Evolutionary conservation across 768 basidiomycete species (phyloP).

Genomic region (Tricholoma bakamatsutake): DNA sequence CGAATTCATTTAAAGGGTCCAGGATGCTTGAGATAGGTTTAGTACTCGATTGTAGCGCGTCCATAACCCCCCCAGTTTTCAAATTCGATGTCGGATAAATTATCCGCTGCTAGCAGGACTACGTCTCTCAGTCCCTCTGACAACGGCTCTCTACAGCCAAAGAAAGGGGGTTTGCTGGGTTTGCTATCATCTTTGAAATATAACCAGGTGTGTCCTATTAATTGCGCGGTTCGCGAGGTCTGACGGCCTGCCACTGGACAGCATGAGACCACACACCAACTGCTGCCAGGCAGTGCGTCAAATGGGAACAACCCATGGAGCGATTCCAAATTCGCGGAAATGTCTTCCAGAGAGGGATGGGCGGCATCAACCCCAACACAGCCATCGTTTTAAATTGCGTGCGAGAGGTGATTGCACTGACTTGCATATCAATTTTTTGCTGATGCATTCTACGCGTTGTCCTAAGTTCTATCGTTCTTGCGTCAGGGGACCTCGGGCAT

Average conservation of each 20-base stretch:
- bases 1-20: background rate
- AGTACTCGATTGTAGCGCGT: background rate
- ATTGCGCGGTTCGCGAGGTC: background rate
- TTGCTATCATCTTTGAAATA: background rate
- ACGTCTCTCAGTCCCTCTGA: conserved; percentile 10
- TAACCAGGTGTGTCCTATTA: background rate
- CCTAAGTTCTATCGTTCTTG: no score
- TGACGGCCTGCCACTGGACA: background rate
- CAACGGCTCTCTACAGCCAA: background rate
- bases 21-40: background rate
- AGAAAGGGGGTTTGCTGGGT: background rate
- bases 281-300: background rate
- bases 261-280: background rate
- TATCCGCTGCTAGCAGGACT: conserved; percentile 6
- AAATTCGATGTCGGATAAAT: conserved; percentile 10
- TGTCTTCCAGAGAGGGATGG: conserved; percentile 18
- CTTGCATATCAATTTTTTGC: background rate
- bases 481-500: no score
- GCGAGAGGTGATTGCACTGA: background rate
- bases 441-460: background rate
- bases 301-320: conserved; percentile 1
- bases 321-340: conserved; percentile 15
- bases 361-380: conserved; percentile 17
- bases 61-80: background rate
- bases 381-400: conserved; percentile 8